Evolutionary conservation across 2,329 filamentous ascomycete species (phyloP).

Genomic region (Trichophyton schoenleinii): DNA sequence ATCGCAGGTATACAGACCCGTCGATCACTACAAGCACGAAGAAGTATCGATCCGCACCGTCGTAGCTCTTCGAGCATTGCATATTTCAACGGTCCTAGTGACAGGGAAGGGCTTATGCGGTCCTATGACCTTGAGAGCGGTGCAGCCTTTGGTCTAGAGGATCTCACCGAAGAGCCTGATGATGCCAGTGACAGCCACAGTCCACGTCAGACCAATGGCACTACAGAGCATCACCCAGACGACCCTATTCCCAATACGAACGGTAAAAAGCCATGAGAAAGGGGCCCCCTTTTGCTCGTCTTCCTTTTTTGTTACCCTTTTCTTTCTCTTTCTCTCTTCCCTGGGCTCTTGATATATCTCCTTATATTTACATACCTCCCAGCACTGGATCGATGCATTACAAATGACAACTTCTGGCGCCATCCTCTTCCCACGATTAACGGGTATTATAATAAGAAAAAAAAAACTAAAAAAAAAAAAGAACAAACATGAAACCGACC

Average conservation of each 20-base stretch:
- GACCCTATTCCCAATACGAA: slow-evolving; percentile 5
- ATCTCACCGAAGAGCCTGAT: slow-evolving; percentile 58
- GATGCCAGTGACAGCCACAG: background rate
- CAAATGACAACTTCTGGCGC: background rate
- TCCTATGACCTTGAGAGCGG: slow-evolving; percentile 73
- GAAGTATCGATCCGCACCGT: slow-evolving; percentile 50
- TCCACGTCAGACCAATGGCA: slow-evolving; percentile 2
- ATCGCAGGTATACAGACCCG: slow-evolving; percentile 81
- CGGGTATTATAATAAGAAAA: background rate
- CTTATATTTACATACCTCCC: background rate
- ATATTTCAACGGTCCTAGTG: slow-evolving; percentile 45
- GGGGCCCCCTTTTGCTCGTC: background rate
- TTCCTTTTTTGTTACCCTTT: background rate
- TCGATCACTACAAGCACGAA: slow-evolving; percentile 79
- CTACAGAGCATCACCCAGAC: slow-evolving; percentile 5
- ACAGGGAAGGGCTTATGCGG: slow-evolving; percentile 72
- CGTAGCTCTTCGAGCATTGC: slow-evolving; percentile 51
- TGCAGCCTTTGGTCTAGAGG: slow-evolving; percentile 60
- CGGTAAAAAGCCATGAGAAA: background rate
- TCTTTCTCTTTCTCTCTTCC: background rate
- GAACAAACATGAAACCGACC: slow-evolving; percentile 7
- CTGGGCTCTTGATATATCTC: background rate
- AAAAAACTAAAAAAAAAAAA: too few species aligned
- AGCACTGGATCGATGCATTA: background rate
- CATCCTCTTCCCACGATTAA: background rate